Conservation (phyloP, 169 alveolate species). For the Plasmodium gallinaceum region DNA sequence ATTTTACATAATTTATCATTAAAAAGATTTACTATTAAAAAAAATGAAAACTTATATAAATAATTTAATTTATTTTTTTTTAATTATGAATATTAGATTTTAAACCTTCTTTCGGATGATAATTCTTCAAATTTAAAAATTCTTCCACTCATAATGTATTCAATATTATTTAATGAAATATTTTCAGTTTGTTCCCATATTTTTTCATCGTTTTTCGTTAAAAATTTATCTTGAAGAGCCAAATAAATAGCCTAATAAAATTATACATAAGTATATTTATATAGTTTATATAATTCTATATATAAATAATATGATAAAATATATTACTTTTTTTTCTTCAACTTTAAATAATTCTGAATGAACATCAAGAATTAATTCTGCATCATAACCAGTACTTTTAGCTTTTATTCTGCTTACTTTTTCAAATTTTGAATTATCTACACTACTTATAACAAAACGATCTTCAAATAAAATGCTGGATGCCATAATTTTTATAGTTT, state of each 20-base stretch:
- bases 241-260: slow-evolving; percentile 78
- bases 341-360: slow-evolving; percentile 92
- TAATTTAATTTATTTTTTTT: neutral
- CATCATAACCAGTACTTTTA: slow-evolving; percentile 93
- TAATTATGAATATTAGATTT: neutral
- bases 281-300: slow-evolving; percentile 71
- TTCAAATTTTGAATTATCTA: slow-evolving; percentile 92
- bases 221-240: slow-evolving; percentile 80
- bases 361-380: slow-evolving; percentile 91
- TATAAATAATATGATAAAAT: slow-evolving; percentile 56
- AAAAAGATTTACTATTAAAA: neutral
- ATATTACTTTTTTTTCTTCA: slow-evolving; percentile 85
- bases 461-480: slow-evolving; percentile 88
- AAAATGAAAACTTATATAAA: neutral
- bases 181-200: slow-evolving; percentile 71
- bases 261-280: slow-evolving; percentile 69
- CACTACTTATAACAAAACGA: slow-evolving; percentile 90
- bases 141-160: slow-evolving; percentile 93
- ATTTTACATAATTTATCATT: too few species aligned
- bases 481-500: slow-evolving; percentile 40
- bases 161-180: slow-evolving; percentile 87
- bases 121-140: slow-evolving; percentile 92
- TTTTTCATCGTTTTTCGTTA: slow-evolving; percentile 34
- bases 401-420: slow-evolving; percentile 91
- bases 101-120: slow-evolving; percentile 92